phyloP scores from a whole-genome alignment of 2,329 filamentous ascomycete species.

The Zymoseptoria brevis region DNA sequence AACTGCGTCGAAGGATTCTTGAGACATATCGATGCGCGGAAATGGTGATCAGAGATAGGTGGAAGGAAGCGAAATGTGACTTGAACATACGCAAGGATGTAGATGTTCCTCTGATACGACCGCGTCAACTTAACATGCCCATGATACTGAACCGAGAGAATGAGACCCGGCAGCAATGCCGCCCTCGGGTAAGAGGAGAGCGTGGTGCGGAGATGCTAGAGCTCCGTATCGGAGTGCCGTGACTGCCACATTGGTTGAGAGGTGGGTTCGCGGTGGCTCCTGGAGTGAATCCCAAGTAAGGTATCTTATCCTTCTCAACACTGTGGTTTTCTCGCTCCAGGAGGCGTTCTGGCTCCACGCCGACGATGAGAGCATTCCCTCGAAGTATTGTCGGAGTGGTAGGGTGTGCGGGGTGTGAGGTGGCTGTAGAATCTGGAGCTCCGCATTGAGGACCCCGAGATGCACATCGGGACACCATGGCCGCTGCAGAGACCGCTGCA shows the following conservation, averaged over 20 bases:
- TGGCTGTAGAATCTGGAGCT: no score
- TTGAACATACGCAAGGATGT: not conserved
- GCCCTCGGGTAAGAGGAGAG: not conserved
- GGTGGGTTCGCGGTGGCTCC: not conserved
- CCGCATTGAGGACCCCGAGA: no score
- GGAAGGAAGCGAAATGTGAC: not conserved
- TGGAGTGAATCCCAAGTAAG: not conserved
- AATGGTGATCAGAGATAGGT: not conserved
- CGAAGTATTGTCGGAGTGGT: not conserved
- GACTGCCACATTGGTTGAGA: not conserved
- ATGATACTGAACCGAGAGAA: not conserved
- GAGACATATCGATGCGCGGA: not conserved
- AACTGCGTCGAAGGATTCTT: conserved; percentile 16
- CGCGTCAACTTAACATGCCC: not conserved
- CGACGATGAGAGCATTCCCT: not conserved
- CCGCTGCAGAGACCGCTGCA: no score
- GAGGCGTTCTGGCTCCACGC: not conserved
- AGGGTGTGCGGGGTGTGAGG: not conserved
- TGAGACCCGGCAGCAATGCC: not conserved
- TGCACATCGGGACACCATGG: no score
- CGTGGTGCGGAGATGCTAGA: not conserved
- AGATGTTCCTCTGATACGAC: not conserved
- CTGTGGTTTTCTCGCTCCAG: no score
- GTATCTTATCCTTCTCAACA: not conserved
- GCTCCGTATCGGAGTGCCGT: not conserved